Percentiles rank a stretch among this genome's conserved stretches.
Conservation (phyloP, 768 basidiomycete species). For the Suillus clintonianus region DNA sequence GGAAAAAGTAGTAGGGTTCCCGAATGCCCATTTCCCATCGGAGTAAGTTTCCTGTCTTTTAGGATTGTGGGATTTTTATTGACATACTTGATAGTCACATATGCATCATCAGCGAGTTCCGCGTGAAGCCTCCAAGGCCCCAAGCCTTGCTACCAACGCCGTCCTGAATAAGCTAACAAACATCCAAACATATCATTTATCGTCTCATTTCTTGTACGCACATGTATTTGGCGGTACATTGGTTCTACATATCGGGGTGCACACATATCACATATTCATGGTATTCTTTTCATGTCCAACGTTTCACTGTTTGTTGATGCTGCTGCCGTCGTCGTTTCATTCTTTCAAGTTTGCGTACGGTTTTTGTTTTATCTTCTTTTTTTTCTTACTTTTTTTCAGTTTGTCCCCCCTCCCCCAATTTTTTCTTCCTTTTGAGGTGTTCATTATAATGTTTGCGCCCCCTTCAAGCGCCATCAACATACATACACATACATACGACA, state of each 20-base stretch:
- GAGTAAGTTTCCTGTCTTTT: constrained; percentile 64
- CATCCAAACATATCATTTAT: constrained; percentile 14
- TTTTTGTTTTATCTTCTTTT: constrained; percentile 10
- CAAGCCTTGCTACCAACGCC: not conserved
- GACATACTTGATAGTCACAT: constrained; percentile 56
- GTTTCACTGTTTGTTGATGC: not conserved
- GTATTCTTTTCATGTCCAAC: not conserved
- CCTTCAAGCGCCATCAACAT: constrained; percentile 11
- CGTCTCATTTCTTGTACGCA: constrained; percentile 12
- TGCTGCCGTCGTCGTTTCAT: constrained; percentile 13
- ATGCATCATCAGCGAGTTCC: constrained; percentile 72
- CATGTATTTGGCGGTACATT: constrained; percentile 26
- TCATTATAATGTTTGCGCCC: constrained; percentile 20
- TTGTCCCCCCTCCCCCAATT: constrained; percentile 1
- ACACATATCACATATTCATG: constrained; percentile 4
- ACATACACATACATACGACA: constrained; percentile 4
- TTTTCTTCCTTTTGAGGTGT: not conserved
- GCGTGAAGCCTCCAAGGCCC: constrained; percentile 68
- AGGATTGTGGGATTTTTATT: constrained; percentile 4
- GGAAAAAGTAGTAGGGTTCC: constrained; percentile 93
- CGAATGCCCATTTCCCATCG: constrained; percentile 94
- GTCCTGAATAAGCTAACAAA: constrained; percentile 3
- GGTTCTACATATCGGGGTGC: constrained; percentile 13
- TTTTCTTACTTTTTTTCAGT: constrained; percentile 16
- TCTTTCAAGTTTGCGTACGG: constrained; percentile 18